phyloP scores from a whole-genome alignment of 1,284 basidiomycete genomes.

The Psilocybe mexicana region DNA sequence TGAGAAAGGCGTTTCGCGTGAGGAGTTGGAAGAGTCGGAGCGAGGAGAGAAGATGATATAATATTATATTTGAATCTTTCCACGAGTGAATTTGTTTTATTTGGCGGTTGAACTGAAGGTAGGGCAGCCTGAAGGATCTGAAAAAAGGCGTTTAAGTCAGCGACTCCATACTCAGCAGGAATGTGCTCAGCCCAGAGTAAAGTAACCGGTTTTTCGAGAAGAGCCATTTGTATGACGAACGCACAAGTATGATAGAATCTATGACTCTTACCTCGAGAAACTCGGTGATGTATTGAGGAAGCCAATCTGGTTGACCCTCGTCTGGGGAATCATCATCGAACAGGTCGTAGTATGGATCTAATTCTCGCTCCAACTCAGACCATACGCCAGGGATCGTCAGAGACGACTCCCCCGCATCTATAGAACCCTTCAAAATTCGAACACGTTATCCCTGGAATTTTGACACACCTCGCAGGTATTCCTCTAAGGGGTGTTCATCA shows the following conservation, averaged over 20 bases:
- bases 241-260: conserved; percentile 1
- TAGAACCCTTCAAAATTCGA: not conserved
- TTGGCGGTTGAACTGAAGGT: conserved; percentile 31
- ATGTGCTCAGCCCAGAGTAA: conserved; percentile 2
- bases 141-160: conserved; percentile 3
- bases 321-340: conserved; percentile 24
- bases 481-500: conserved; percentile 73
- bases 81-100: conserved; percentile 50
- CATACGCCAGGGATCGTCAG: conserved; percentile 39
- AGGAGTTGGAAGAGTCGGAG: conserved; percentile 41
- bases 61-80: conserved; percentile 84
- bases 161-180: not conserved
- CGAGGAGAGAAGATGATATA: conserved; percentile 78
- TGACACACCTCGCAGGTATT: conserved; percentile 66
- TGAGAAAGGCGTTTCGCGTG: conserved; percentile 31
- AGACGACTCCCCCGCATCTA: conserved; percentile 58
- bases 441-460: not conserved
- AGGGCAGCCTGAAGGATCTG: conserved; percentile 34
- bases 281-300: conserved; percentile 35
- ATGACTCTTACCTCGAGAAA: conserved; percentile 36
- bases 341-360: conserved; percentile 29
- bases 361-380: conserved; percentile 35
- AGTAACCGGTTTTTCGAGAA: not conserved
- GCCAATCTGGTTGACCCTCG: conserved; percentile 37
- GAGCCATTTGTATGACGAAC: not conserved